A percentile compares a stretch with the other conserved stretches of the same genome.
Conservation (phyloP, 2,329 filamentous ascomycete genomes). For the Elsinoe ampelina region DNA sequence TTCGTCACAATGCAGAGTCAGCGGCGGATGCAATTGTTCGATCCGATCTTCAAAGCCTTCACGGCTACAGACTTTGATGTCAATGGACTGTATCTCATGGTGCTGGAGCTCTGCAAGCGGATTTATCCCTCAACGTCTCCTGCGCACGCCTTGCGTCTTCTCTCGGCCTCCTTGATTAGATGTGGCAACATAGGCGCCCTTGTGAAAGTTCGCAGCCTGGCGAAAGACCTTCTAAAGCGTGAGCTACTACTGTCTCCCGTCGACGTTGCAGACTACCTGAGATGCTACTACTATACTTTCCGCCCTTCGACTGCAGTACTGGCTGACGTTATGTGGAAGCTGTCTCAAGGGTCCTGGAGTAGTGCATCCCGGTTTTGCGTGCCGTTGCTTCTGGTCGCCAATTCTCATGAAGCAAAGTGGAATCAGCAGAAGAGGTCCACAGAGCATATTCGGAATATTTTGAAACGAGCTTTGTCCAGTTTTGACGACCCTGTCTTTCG, state of each 20-base stretch:
- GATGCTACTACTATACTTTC: constrained; percentile 6
- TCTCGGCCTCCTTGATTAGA: not conserved
- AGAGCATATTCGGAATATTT: not conserved
- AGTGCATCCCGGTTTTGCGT: not conserved
- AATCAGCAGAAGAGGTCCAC: not conserved
- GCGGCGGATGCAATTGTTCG: constrained; percentile 11
- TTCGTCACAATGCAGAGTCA: constrained; percentile 5
- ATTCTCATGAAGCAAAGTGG: constrained; percentile 5
- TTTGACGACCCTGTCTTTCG: constrained; percentile 1
- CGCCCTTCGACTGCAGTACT: constrained; percentile 1
- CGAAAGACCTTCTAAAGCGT: not conserved
- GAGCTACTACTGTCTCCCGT: not conserved
- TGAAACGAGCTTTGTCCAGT: not conserved
- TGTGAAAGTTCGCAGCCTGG: not conserved
- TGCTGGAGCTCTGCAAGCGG: not conserved
- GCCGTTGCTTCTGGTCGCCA: not conserved
- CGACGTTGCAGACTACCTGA: not conserved
- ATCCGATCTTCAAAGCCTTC: constrained; percentile 10
- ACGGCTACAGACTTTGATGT: not conserved
- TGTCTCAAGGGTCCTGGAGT: not conserved
- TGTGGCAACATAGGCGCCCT: not conserved
- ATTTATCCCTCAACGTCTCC: not conserved
- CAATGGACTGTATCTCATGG: not conserved
- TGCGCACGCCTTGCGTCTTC: not conserved
- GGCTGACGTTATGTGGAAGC: constrained; percentile 3